A percentile compares a stretch with the other conserved stretches of the same genome.
These are phyloP conservation scores for Penicillium sp. DNA, from an alignment of 2,329 filamentous ascomycete genomes.

Conservation along the genomic window DNA sequence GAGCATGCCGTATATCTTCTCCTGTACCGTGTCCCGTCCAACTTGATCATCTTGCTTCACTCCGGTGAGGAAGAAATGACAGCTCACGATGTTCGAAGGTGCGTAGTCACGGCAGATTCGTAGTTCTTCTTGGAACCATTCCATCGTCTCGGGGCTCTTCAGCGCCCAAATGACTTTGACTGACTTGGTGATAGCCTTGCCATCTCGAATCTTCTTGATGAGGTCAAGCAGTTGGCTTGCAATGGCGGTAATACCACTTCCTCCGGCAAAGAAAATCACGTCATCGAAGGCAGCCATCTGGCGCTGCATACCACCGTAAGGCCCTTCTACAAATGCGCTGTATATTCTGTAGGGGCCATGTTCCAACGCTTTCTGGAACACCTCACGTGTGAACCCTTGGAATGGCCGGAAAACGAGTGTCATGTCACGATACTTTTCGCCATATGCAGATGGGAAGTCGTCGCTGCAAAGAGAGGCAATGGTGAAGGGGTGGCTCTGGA, in stretches of 20 bases:
- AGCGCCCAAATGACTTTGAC: conserved; percentile 93
- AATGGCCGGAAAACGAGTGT: conserved; percentile 90
- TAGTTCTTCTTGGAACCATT: conserved; percentile 96
- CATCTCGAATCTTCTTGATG: conserved; percentile 95
- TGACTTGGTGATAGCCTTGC: conserved; percentile 86
- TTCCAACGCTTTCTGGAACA: conserved; percentile 77
- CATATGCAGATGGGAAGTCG: conserved; percentile 89
- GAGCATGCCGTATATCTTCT: conserved; percentile 84
- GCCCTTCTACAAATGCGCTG: conserved; percentile 86
- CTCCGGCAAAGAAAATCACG: conserved; percentile 87
- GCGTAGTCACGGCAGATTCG: conserved; percentile 88
- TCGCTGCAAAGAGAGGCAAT: conserved; percentile 90
- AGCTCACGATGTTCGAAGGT: conserved; percentile 82
- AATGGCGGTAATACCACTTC: conserved; percentile 89
- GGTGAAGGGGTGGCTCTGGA: conserved; percentile 95
- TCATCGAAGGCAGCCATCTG: conserved; percentile 91
- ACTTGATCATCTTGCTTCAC: conserved; percentile 62
- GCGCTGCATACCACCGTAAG: conserved; percentile 90
- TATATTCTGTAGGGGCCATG: conserved; percentile 91
- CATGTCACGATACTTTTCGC: conserved; percentile 83
- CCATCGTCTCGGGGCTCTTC: conserved; percentile 87
- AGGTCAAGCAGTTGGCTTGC: conserved; percentile 87
- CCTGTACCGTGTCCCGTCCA: conserved; percentile 74
- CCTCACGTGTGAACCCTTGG: conserved; percentile 81
- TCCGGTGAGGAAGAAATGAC: conserved; percentile 91